Evolutionary conservation across 345 rosid species (phyloP), one percentile per base, ranked within the genome.

Genomic region (Laguncularia racemosa): DNA sequence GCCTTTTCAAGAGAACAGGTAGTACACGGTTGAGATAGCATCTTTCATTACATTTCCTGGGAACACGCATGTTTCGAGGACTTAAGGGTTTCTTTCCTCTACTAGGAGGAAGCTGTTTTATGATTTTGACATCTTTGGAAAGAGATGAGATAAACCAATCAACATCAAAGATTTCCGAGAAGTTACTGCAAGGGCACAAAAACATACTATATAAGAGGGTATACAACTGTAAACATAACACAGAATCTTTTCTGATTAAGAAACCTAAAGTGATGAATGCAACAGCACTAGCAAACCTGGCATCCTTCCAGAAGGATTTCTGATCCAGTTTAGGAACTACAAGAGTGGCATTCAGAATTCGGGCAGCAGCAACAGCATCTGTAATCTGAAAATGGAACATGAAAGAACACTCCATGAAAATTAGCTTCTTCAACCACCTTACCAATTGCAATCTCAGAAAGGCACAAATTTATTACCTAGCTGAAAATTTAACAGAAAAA

Each of bases 361-460:
- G 87, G 12, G 99, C 96, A 70, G 97, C 99, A 73, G 84, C 99
- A 76, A 88, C 97, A 72, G 99, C 91, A 82, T 95, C 99, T 18
- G 85, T 80, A 47, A 95, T 95, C 99, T 95, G 83, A 55, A 23
- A 33, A 33, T 33, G 40, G 1, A 33, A 33, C 3, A 33, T 33
- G 40, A 33, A 33, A 33, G 40, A 33, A 33, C 7, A 33, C 7
- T 33, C 40, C 9, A 33, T 33, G 40, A 33, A 23, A 33, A 6
- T 33, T 33, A 33, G 40, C 40, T 33, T 33, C 4, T 23, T 23
- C 40, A 33, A 33, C 40, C 40, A 33, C 40, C 7, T 7, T 4
- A 33, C 40, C 40, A 1, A 33, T 6, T 4, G 40, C 40, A 33
- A 33, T 33, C 40, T 33, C 40, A 33, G 40, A 33, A 33, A 33